Conservation (phyloP, 768 basidiomycete genomes). For the Boletus reticuloceps region DNA sequence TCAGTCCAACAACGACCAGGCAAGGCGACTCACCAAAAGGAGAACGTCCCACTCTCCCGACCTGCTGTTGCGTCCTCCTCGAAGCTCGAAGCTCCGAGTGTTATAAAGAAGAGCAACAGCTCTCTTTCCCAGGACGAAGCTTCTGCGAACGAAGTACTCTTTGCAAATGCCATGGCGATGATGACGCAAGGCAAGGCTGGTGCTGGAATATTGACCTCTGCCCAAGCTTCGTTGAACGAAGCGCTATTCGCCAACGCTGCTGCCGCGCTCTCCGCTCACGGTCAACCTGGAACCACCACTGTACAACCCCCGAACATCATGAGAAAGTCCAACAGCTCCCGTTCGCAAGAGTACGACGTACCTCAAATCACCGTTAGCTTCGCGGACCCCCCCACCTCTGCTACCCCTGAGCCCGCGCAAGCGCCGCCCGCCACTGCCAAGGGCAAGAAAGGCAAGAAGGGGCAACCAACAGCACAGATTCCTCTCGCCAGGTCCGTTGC, state of each 20-base stretch:
- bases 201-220: conserved; percentile 7
- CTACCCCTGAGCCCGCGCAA: conserved; percentile 9
- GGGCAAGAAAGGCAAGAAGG: conserved; percentile 29
- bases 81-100: conserved; percentile 21
- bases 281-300: conserved; percentile 3
- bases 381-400: conserved; percentile 5
- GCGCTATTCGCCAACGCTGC: conserved; percentile 23
- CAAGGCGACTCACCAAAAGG: conserved; percentile 25
- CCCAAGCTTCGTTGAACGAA: conserved; percentile 26
- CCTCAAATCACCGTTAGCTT: conserved; percentile 29
- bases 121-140: conserved; percentile 24
- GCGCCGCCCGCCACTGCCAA: conserved; percentile 6
- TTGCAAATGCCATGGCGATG: conserved; percentile 23
- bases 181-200: conserved; percentile 15
- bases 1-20: conserved; percentile 10
- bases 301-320: conserved; percentile 20
- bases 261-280: conserved; percentile 10
- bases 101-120: conserved; percentile 27
- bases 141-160: conserved; percentile 24
- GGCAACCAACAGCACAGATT: conserved; percentile 10
- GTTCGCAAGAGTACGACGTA: conserved; percentile 25
- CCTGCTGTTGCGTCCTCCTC: conserved; percentile 3
- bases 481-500: conserved; percentile 12
- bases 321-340: conserved; percentile 28
- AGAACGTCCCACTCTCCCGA: conserved; percentile 20